Evolutionary conservation across 108 stramenopile genomes (phyloP).

Genomic region (Aurantiochytrium sp.): DNA sequence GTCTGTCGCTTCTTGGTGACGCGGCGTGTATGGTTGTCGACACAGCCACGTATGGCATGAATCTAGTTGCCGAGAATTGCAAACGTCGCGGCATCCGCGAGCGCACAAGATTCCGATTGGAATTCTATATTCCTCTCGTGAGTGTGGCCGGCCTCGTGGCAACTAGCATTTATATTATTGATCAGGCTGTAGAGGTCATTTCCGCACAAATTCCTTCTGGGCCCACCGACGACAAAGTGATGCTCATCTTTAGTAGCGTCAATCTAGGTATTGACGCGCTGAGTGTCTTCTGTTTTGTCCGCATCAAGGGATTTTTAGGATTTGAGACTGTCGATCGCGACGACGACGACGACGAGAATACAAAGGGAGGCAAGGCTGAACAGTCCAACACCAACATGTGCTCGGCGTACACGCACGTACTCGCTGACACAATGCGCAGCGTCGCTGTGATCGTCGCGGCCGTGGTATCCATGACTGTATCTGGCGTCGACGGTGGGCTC

Average conservation of each 20-base stretch:
- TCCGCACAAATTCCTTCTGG: not conserved
- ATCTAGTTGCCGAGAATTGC: not conserved
- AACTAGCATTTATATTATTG: not conserved
- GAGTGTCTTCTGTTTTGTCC: not conserved
- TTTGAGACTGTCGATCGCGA: not conserved
- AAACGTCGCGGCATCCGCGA: not conserved
- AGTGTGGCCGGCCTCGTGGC: not conserved
- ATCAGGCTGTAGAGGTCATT: not conserved
- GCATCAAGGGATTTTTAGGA: not conserved
- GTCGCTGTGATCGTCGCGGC: constrained; percentile 1
- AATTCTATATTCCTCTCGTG: not conserved
- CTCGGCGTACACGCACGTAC: constrained; percentile 19
- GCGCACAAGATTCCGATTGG: not conserved
- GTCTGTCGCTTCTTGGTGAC: constrained; percentile 3
- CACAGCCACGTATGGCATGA: not conserved
- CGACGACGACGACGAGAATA: too few relatives aligned
- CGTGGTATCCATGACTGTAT: not conserved
- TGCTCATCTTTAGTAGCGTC: not conserved
- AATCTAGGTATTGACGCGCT: not conserved
- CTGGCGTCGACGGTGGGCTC: not conserved
- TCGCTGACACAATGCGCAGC: constrained; percentile 3
- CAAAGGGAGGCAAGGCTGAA: not conserved
- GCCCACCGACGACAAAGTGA: not conserved
- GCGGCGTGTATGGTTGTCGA: not conserved
- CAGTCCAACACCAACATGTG: constrained; percentile 18